Evolutionary conservation across 441 rosid genomes (phyloP), one percentile per base, ranked within the genome.

Genomic region (Erysimum cheiri): DNA sequence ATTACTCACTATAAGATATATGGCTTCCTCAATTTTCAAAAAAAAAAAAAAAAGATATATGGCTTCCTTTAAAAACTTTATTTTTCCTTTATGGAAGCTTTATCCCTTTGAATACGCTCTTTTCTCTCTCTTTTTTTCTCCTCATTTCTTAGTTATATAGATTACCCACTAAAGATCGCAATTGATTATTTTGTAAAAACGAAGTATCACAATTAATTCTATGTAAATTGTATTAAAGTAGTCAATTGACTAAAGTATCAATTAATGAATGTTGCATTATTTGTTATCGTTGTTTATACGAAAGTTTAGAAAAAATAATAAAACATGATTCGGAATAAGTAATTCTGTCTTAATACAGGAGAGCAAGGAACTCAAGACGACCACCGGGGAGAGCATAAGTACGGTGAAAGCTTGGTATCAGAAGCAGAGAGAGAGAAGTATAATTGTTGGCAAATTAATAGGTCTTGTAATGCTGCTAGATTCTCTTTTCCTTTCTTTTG

Each of bases 401-500:
- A 53, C n/a, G 60, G 33, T 46, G 64, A 53, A 74, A 29, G 69
- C 69, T 54, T 54, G 28, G 14, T 22, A 57, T 22, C 24, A 24
- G 53, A 71, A 52, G 57, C 50, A 60, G 61, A 50, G 15, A 46
- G 12, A 40, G 44, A 41, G 60, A 28, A 48, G 43, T 49, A 65
- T 66, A 47, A 9, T 40, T 66, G 58, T 52, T 44, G 50, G 57
- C 46, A 61, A 14, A 68, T 43, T 39, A 24, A 11, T 54, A 55
- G 68, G 70, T 55, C 70, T 40, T 75, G 71, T 75, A 58, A 52
- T 70, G 71, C 50, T 76, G 50, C 65, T 69, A 58, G 71, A 69
- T 76, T 76, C 79, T 76, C 71, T 70, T 64, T 75, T 75, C 67
- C 62, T 64, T 75, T 69, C 74, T 50, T 40, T 69, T 69, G 61